Conservation (phyloP, 1,139 yeast genomes). For the Kodamaea sp. region DNA sequence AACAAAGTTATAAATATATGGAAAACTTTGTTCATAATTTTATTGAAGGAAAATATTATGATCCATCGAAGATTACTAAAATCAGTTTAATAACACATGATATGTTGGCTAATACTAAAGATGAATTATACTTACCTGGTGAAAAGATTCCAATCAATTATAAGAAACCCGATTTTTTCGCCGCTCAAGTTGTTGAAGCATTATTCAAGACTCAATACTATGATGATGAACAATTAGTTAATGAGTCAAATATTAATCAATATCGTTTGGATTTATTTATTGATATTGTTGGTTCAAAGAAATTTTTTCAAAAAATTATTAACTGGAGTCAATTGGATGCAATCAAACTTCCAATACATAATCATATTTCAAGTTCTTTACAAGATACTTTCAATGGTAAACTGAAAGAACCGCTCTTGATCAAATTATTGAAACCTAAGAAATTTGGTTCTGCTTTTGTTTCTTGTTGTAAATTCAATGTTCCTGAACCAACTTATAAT, state of each 20-base stretch:
- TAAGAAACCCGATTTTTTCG: conserved; percentile 41
- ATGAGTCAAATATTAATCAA: conserved; percentile 20
- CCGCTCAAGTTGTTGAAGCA: conserved; percentile 37
- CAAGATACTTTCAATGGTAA: conserved; percentile 26
- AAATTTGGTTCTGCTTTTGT: conserved; percentile 28
- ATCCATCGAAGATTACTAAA: conserved; percentile 20
- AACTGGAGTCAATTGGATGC: conserved; percentile 30
- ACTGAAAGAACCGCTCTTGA: conserved; percentile 33
- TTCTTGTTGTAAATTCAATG: conserved; percentile 35
- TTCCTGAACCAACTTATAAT: conserved; percentile 33
- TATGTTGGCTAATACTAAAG: conserved; percentile 21
- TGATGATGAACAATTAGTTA: conserved; percentile 20
- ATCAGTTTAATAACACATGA: conserved; percentile 35
- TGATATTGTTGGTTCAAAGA: conserved; percentile 41
- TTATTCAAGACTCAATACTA: conserved; percentile 22
- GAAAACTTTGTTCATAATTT: conserved; percentile 21
- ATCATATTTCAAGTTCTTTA: conserved; percentile 22
- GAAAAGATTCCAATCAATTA: conserved; percentile 33
- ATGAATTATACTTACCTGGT: conserved; percentile 36
- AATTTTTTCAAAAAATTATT: conserved; percentile 32
- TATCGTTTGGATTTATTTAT: conserved; percentile 38
- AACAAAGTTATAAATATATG: conserved; percentile 21
- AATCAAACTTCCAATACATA: conserved; percentile 30
- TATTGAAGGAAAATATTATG: conserved; percentile 18
- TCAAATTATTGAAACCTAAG: conserved; percentile 40